Base-by-base conservation (phyloP, 2,329 filamentous ascomycete genomes). In the Albophoma yamanashiensis region DNA sequence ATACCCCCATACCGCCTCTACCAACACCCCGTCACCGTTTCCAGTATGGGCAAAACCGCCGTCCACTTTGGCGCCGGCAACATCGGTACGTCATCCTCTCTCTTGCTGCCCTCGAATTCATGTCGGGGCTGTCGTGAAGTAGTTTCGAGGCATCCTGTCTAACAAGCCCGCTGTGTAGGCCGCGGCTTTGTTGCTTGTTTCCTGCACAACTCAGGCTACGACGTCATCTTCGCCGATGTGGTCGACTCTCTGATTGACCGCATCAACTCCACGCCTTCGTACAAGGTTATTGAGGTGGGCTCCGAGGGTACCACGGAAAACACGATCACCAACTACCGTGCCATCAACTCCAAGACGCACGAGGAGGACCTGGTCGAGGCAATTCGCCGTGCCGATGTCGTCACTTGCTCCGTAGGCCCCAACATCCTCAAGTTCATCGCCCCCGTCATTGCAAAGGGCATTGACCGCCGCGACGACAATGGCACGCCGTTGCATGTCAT, bases 341-440 rank as follows among this genome's bases (percentile, higher is more conserved):
- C 94, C 75, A 89, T 97, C 83, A 97, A 97, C 85, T 95, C 91
- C 67, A 92, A 89, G 78, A 86, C 88, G 65, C 81, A 96, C 72
- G 89, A 95, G 78, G 81, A 82, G 59, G 87, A 93, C 59, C 85
- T 96, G 59, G 77, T 97, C 66, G 76, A 93, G 55, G 91, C 94
- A 78, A 96, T 97, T 68, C 82, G 88, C 60, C 88, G 88, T 27
- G 92, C 93, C 47, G 92, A 96, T 64, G 78, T 96, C 58, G 91
- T 99, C 69, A 99, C 94, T 64, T 99, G 94, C 77, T 96, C 94
- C 25, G 94, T 99, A 66, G 94, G 94, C 53, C 94, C 94, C 68
- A 95, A 92, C 75, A 89, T 99, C 71, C 88, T 99, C 71, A 92
- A 91, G 78, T 97, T 96, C 77, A 94, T 99, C 71, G 94, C 94